Percentiles rank a stretch among this genome's conserved stretches.
These are phyloP conservation scores for Barnettozyma pratensis DNA, from an alignment of 805 yeast species.

Conservation along the genomic window DNA sequence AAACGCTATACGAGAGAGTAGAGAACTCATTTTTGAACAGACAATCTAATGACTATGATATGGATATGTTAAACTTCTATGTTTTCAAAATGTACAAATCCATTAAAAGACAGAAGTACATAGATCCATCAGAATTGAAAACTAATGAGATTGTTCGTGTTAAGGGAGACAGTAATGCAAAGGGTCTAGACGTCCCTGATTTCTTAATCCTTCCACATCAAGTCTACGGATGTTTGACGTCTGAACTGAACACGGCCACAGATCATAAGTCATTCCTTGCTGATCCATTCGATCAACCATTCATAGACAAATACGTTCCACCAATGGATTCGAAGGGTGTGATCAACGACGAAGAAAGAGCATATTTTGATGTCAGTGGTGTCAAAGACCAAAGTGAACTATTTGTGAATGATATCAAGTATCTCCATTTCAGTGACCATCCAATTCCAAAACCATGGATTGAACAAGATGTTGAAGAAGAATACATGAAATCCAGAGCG, in stretches of 20 bases:
- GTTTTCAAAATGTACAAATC: slow-evolving; percentile 24
- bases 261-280: slow-evolving; percentile 37
- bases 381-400: slow-evolving; percentile 11
- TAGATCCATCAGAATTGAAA: background rate
- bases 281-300: slow-evolving; percentile 33
- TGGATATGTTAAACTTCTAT: slow-evolving; percentile 47
- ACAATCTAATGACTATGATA: slow-evolving; percentile 39
- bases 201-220: slow-evolving; percentile 43
- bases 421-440: slow-evolving; percentile 59
- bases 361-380: slow-evolving; percentile 14
- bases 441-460: slow-evolving; percentile 69
- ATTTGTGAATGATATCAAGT: slow-evolving; percentile 30
- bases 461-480: slow-evolving; percentile 4
- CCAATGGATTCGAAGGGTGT: slow-evolving; percentile 5
- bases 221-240: slow-evolving; percentile 45
- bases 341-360: slow-evolving; percentile 11
- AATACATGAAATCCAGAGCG: slow-evolving; percentile 14
- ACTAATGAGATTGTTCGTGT: slow-evolving; percentile 16
- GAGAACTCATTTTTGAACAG: slow-evolving; percentile 24
- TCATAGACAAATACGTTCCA: slow-evolving; percentile 21
- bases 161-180: background rate
- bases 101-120: slow-evolving; percentile 11
- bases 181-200: slow-evolving; percentile 18
- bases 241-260: slow-evolving; percentile 35
- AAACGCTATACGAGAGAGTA: slow-evolving; percentile 17